phyloP scores from a whole-genome alignment of 495 filamentous ascomycete genomes.

The Penicillium riverlandense region DNA sequence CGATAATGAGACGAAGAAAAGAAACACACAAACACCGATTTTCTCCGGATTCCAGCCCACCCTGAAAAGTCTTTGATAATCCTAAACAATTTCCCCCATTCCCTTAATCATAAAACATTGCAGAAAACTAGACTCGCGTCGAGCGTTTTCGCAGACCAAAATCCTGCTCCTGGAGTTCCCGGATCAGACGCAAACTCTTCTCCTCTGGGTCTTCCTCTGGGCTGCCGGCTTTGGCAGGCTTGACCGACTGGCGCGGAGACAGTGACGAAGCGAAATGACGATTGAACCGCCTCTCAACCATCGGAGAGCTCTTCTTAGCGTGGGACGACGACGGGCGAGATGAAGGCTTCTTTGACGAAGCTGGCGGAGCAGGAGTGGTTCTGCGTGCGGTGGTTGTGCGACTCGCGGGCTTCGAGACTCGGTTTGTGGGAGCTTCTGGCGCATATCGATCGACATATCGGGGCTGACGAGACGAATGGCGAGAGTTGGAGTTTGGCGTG shows the following conservation, averaged over 20 bases:
- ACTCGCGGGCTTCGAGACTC: slow-evolving; percentile 20
- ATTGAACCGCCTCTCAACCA: slow-evolving; percentile 26
- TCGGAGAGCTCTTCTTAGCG: slow-evolving; percentile 38
- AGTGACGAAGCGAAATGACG: slow-evolving; percentile 18
- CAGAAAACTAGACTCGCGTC: background rate
- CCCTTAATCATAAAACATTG: background rate
- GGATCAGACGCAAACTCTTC: slow-evolving; percentile 48
- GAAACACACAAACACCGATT: too few relatives aligned
- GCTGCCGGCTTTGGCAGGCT: slow-evolving; percentile 20
- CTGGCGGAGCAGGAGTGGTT: slow-evolving; percentile 24
- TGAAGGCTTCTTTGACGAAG: slow-evolving; percentile 27
- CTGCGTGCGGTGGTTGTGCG: slow-evolving; percentile 16
- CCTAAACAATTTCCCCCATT: background rate
- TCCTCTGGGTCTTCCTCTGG: slow-evolving; percentile 37
- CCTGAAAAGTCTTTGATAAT: too few relatives aligned
- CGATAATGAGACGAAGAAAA: too few relatives aligned
- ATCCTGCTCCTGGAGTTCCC: slow-evolving; percentile 52
- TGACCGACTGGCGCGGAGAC: slow-evolving; percentile 26
- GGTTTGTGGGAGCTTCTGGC: slow-evolving; percentile 26
- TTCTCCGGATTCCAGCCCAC: too few relatives aligned
- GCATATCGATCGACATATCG: slow-evolving; percentile 37
- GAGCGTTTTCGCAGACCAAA: slow-evolving; percentile 47
- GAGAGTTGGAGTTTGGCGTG: slow-evolving; percentile 41
- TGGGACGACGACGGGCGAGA: slow-evolving; percentile 40
- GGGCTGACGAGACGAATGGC: slow-evolving; percentile 44